Base-by-base conservation (phyloP, 805 yeast genomes). In the Clavispora fructus region DNA sequence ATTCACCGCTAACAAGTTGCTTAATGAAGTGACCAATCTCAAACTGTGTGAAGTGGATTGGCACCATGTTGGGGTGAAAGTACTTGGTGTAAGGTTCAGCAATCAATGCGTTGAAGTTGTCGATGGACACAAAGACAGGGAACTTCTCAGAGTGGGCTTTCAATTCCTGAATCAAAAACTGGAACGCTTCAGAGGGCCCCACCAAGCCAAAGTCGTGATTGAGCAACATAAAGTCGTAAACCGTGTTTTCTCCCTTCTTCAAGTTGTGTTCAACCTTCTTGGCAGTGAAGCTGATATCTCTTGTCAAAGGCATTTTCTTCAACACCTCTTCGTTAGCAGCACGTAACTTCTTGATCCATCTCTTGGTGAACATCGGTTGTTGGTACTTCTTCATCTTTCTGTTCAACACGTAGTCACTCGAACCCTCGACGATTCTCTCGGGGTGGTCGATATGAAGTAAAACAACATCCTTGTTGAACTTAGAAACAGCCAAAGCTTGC, bases 281-380 rank as follows among this genome's bases (percentile, higher is more conserved):
- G 51, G 64, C 48, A 12, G 54, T 50, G 53, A 68, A 68, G 12
- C 59, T 51, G 19, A 67, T 54, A 51, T 70, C 74, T 44, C 59
- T 55, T 6, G 69, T 57, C 51, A 71, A 67, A 14, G 60, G 59
- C 57, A 71, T 56, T 39, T 65, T 61, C 47, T 60, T 56, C 47
- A 72, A 65, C 1, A 64, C 61, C 2, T 49, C 60, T 46, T 62
- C 63, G 55, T 72, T 72, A 39, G 69, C 67, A 10, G 56, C 54
- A 28, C 69, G 61, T 47, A 68, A 49, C 52, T 79, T 80, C 50
- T 71, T 68, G 49, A 87, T 60, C 61, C 87, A 74, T 41, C 75
- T 73, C 58, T 80, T 80, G 42, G 85, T 67, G 59, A 73, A 78
- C 92, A 85, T 85, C 48, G 92, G 96, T 66, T 90, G 96, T 42